phyloP scores from a whole-genome alignment of 129 eudicot genomes.

The Flaveria robusta region DNA sequence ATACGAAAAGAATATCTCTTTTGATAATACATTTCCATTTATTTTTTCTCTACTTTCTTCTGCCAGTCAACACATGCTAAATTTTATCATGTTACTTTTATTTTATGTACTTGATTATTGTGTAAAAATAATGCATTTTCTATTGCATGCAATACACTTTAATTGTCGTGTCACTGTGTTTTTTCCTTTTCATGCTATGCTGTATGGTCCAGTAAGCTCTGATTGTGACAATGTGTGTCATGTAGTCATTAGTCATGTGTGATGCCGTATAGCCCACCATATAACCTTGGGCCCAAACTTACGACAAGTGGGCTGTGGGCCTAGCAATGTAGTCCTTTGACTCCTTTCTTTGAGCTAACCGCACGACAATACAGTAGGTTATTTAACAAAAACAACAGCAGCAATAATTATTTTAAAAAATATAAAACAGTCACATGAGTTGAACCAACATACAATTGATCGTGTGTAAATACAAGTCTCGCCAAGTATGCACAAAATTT shows the following conservation, averaged over 20 bases:
- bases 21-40: neutral
- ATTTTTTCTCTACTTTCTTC: neutral
- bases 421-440: too few relatives aligned
- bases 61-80: neutral
- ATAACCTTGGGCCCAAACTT: neutral
- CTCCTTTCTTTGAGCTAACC: too few relatives aligned
- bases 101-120: neutral
- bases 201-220: neutral
- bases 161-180: neutral
- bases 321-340: neutral
- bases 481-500: too few relatives aligned
- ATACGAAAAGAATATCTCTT: neutral
- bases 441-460: too few relatives aligned
- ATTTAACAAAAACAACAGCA: too few relatives aligned
- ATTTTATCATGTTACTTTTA: too few relatives aligned
- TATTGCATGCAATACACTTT: neutral
- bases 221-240: neutral
- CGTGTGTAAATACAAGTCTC: too few relatives aligned
- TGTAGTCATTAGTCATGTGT: too few relatives aligned
- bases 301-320: slow-evolving; percentile 14
- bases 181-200: neutral
- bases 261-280: neutral
- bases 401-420: too few relatives aligned
- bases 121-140: neutral
- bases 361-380: too few relatives aligned